phyloP scores from a whole-genome alignment of 768 basidiomycete species.

The Lepiota brunneoincarnata region DNA sequence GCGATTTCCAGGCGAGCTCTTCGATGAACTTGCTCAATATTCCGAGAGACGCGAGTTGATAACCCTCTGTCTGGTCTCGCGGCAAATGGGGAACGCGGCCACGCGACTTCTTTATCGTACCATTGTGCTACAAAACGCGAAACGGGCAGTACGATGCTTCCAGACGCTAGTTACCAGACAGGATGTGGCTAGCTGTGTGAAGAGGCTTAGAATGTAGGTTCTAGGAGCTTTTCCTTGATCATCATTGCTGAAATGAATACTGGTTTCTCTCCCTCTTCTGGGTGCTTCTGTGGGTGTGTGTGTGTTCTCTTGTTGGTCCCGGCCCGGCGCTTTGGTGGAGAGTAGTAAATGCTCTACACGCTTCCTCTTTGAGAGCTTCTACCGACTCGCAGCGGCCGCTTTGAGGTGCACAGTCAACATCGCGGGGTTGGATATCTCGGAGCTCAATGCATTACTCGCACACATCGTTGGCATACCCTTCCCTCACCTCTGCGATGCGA shows the following conservation, averaged over 20 bases:
- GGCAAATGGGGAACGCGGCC: constrained; percentile 11
- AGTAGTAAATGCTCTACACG: constrained; percentile 4
- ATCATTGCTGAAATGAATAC: background rate
- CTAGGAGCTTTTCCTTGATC: background rate
- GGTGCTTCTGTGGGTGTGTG: no score
- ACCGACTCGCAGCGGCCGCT: constrained; percentile 12
- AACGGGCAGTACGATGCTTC: constrained; percentile 4
- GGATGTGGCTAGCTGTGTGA: constrained; percentile 7
- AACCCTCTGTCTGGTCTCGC: constrained; percentile 14
- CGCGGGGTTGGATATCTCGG: constrained; percentile 13
- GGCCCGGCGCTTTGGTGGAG: background rate
- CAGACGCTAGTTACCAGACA: background rate
- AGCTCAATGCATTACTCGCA: constrained; percentile 1
- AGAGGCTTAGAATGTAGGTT: constrained; percentile 6
- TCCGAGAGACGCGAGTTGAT: constrained; percentile 10
- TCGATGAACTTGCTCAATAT: constrained; percentile 15
- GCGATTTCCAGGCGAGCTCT: constrained; percentile 14
- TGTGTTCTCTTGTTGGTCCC: background rate
- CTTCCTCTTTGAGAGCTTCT: constrained; percentile 12
- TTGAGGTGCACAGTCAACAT: constrained; percentile 7
- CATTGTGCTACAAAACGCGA: constrained; percentile 6
- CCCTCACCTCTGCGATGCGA: constrained; percentile 10
- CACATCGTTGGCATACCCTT: constrained; percentile 8
- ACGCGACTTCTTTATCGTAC: constrained; percentile 15
- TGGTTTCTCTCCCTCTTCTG: background rate